These are phyloP conservation scores for Polytrichum formosum DNA, from an alignment of 225 moss, liverwort and hornwort species.

Conservation along the genomic window DNA sequence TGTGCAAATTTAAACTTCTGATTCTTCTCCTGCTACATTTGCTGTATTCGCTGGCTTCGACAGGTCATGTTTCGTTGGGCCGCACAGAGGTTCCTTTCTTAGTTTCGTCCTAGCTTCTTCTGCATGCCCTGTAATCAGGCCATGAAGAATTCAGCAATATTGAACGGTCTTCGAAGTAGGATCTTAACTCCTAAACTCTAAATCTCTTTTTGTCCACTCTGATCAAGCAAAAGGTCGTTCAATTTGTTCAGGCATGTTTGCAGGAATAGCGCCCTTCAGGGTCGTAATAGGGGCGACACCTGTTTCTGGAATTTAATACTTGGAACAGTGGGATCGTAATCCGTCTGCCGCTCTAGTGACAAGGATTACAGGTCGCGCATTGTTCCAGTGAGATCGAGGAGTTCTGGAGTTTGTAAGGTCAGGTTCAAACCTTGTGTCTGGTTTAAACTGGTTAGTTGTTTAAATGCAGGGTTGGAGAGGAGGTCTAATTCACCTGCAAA, in stretches of 20 bases:
- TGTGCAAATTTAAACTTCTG: neutral
- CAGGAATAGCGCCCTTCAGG: neutral
- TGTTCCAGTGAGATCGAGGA: too few relatives aligned
- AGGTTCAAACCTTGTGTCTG: slow-evolving; percentile 15
- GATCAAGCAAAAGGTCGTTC: neutral
- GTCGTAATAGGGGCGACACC: too few relatives aligned
- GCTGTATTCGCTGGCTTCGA: neutral
- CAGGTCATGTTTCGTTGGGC: neutral
- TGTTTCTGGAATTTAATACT: too few relatives aligned
- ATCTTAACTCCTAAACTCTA: too few relatives aligned
- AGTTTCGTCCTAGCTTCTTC: too few relatives aligned
- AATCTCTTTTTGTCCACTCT: neutral
- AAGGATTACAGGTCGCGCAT: too few relatives aligned
- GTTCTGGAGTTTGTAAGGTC: neutral
- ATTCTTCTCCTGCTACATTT: neutral
- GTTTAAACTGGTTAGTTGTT: slow-evolving; percentile 45
- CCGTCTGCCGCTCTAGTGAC: too few relatives aligned
- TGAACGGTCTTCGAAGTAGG: too few relatives aligned
- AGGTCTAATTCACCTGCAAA: slow-evolving; percentile 41
- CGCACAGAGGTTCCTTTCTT: neutral
- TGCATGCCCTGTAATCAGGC: too few relatives aligned
- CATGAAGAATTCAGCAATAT: too few relatives aligned
- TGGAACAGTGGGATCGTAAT: too few relatives aligned
- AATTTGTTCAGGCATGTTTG: neutral
- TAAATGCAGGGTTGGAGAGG: slow-evolving; percentile 59